phyloP scores from a whole-genome alignment of 2,329 filamentous ascomycete genomes.

The Aureobasidium sp. region DNA sequence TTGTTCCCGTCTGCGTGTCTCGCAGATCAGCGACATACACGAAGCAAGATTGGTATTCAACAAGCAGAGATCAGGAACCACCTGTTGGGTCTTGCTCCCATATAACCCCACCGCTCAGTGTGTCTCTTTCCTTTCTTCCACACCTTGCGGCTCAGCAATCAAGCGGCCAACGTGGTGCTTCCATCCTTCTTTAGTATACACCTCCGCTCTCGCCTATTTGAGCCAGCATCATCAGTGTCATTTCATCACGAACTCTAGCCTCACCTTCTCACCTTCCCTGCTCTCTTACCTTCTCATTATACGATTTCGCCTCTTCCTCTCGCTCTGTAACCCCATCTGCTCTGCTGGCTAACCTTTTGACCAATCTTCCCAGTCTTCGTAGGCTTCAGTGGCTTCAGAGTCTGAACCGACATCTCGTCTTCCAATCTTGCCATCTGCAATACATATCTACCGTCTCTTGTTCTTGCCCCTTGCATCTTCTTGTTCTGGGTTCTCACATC shows the following conservation, averaged over 20 bases:
- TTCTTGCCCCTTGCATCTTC: too few relatives aligned
- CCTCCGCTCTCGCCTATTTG: neutral
- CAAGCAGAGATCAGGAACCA: neutral
- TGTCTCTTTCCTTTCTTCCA: neutral
- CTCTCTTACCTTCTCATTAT: neutral
- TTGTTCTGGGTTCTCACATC: neutral
- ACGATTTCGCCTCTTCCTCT: neutral
- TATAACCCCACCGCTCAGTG: neutral
- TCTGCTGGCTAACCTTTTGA: neutral
- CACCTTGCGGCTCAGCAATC: neutral
- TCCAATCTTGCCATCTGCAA: neutral
- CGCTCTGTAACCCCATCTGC: neutral
- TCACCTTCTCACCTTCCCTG: neutral
- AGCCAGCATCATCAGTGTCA: neutral
- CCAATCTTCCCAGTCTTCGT: neutral
- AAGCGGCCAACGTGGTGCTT: neutral
- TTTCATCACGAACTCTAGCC: neutral
- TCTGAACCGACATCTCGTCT: neutral
- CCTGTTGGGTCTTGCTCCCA: neutral
- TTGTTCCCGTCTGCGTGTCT: constrained; percentile 3
- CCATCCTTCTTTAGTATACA: neutral
- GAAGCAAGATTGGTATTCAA: neutral
- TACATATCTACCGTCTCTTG: neutral
- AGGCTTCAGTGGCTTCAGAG: neutral
- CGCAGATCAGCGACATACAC: neutral